Evolutionary conservation across 345 rosid species (phyloP).

Genomic region (Viola odorata): DNA sequence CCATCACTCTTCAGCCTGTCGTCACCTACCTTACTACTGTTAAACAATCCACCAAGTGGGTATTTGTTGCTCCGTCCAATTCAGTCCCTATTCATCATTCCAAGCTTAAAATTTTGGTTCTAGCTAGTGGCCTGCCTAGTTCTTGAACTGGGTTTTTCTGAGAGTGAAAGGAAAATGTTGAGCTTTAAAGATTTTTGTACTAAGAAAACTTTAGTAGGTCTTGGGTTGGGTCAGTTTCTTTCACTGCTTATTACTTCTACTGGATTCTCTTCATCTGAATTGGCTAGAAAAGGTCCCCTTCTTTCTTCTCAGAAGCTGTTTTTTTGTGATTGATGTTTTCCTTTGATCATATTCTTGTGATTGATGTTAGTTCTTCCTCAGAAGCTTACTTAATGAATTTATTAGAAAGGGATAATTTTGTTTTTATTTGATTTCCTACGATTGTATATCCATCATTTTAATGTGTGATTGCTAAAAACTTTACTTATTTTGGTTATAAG

Average conservation of each 20-base stretch:
- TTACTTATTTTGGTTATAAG: too few species aligned
- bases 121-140: background rate
- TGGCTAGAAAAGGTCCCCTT: constrained; percentile 56
- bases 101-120: background rate
- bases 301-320: background rate
- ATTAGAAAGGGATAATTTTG: too few species aligned
- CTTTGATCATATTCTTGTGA: background rate
- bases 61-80: background rate
- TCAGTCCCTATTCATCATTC: background rate
- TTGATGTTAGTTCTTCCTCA: too few species aligned
- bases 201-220: constrained; percentile 55
- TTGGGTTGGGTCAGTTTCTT: constrained; percentile 70
- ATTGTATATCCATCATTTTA: too few species aligned
- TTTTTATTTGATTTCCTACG: too few species aligned
- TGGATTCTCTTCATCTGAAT: constrained; percentile 49
- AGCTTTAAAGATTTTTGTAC: constrained; percentile 39
- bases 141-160: background rate
- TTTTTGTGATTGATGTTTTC: background rate
- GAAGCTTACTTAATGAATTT: too few species aligned
- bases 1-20: background rate
- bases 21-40: background rate
- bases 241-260: constrained; percentile 55
- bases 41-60: background rate
- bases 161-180: constrained; percentile 15
- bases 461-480: too few species aligned